Evolutionary conservation across 1,284 basidiomycete genomes (phyloP).

Genomic region (Xanthoconium separans): DNA sequence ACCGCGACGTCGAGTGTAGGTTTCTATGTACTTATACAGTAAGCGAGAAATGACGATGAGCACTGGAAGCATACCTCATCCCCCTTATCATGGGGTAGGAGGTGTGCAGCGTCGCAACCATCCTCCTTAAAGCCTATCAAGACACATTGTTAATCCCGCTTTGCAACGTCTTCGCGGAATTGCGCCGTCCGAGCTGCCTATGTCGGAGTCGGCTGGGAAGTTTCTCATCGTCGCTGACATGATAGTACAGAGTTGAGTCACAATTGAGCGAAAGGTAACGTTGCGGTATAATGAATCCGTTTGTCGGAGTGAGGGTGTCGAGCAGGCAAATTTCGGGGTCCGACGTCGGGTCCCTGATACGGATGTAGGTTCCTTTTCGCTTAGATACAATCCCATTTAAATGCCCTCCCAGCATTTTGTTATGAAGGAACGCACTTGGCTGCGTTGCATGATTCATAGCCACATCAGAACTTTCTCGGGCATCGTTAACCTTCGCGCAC

Average conservation of each 20-base stretch:
- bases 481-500: too few relatives aligned
- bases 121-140: neutral
- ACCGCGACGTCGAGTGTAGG: neutral
- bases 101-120: conserved; percentile 1
- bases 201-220: conserved; percentile 1
- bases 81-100: conserved; percentile 6
- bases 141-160: neutral
- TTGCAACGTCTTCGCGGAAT: neutral
- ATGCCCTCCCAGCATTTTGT: too few relatives aligned
- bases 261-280: too few relatives aligned
- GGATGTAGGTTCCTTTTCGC: too few relatives aligned
- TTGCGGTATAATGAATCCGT: too few relatives aligned
- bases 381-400: too few relatives aligned
- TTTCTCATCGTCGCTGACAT: neutral
- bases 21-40: neutral
- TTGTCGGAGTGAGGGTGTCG: too few relatives aligned
- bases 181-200: neutral
- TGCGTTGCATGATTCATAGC: too few relatives aligned
- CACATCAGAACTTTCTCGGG: too few relatives aligned
- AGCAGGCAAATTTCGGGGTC: too few relatives aligned
- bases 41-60: neutral
- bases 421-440: too few relatives aligned
- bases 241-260: conserved; percentile 10
- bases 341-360: too few relatives aligned
- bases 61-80: neutral